A percentile compares a stretch with the other conserved stretches of the same genome.
These are phyloP conservation scores for Penicillium sp. DNA, from an alignment of 2,329 filamentous ascomycete species.

Conservation along the genomic window DNA sequence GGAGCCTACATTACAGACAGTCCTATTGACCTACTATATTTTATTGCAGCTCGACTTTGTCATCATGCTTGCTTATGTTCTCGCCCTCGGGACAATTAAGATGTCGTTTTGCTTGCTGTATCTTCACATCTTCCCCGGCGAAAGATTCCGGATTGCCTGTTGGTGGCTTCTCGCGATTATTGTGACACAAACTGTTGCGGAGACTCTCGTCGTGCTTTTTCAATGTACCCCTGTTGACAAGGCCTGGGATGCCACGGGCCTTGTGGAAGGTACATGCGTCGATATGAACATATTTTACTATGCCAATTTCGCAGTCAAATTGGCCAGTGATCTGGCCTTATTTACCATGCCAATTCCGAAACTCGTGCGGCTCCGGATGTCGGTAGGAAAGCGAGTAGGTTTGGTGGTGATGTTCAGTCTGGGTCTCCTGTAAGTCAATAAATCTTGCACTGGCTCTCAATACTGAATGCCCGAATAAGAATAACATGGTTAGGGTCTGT, in stretches of 20 bases:
- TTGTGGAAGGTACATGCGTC: constrained; percentile 19
- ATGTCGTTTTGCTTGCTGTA: constrained; percentile 29
- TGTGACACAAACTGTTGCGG: constrained; percentile 68
- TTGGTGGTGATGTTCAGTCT: constrained; percentile 26
- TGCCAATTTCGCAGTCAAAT: constrained; percentile 19
- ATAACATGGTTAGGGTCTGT: constrained; percentile 12
- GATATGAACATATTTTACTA: constrained; percentile 22
- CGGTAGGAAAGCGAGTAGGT: constrained; percentile 18
- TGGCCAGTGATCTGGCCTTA: constrained; percentile 24
- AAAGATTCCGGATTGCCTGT: constrained; percentile 18
- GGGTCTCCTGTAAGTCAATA: constrained; percentile 19
- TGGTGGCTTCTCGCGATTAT: constrained; percentile 36
- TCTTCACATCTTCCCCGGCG: constrained; percentile 25
- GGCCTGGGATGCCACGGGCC: constrained; percentile 22
- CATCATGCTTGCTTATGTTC: constrained; percentile 28
- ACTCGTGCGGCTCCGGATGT: constrained; percentile 19
- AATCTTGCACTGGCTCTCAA: background rate
- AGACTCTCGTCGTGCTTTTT: constrained; percentile 67
- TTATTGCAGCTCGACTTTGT: constrained; percentile 23
- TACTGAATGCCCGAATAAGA: background rate
- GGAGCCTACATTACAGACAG: background rate
- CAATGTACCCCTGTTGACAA: constrained; percentile 24
- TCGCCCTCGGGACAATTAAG: constrained; percentile 37
- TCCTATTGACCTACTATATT: background rate
- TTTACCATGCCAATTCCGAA: constrained; percentile 24